phyloP scores from a whole-genome alignment of 2,329 filamentous ascomycete genomes.

The Neopestalotiopsis sp. region DNA sequence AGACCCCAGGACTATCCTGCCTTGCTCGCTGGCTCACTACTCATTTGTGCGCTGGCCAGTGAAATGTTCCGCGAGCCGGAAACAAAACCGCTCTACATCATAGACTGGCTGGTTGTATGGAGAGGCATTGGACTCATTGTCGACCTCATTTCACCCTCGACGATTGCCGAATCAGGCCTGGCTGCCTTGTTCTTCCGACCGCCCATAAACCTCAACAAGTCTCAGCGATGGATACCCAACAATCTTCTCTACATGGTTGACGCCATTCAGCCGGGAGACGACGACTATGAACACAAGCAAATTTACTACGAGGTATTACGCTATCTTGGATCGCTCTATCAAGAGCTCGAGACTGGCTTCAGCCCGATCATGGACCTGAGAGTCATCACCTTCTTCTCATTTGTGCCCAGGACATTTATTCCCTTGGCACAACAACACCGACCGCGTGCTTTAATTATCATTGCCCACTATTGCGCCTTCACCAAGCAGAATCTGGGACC shows the following conservation, averaged over 20 bases:
- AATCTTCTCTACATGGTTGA: conserved; percentile 55
- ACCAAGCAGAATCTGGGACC: conserved; percentile 45
- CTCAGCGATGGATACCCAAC: conserved; percentile 48
- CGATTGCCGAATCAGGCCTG: conserved; percentile 47
- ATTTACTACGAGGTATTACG: conserved; percentile 52
- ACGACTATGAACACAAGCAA: conserved; percentile 43
- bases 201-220: conserved; percentile 48
- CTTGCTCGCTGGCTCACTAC: conserved; percentile 55
- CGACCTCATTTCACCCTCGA: conserved; percentile 39
- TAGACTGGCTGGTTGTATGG: conserved; percentile 64
- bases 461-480: conserved; percentile 59
- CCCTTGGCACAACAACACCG: conserved; percentile 45
- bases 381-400: conserved; percentile 59
- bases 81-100: conserved; percentile 50
- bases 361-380: conserved; percentile 51
- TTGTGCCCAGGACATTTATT: conserved; percentile 49
- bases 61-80: conserved; percentile 55
- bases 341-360: conserved; percentile 50
- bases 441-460: conserved; percentile 54
- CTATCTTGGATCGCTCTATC: conserved; percentile 57
- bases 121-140: conserved; percentile 57
- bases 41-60: conserved; percentile 56
- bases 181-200: conserved; percentile 55
- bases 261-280: conserved; percentile 47
- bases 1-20: conserved; percentile 52